A percentile compares a stretch with the other conserved stretches of the same genome.
Evolutionary conservation across 78 protist species (phyloP).

Genomic region (Reticulomyxa filosa): DNA sequence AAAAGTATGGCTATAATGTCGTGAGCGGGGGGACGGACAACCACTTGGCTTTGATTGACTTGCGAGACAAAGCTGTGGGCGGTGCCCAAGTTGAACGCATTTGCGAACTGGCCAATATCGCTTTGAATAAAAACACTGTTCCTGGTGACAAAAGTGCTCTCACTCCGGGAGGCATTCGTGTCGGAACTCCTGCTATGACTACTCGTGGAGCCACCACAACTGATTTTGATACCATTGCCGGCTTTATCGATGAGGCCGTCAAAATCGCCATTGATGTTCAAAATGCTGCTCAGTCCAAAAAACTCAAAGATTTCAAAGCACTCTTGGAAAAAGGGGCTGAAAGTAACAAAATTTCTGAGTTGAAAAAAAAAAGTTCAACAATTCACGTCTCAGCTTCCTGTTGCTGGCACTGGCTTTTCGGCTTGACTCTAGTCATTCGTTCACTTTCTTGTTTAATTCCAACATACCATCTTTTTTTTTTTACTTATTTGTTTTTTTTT

Average conservation of each 20-base stretch:
- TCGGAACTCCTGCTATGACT: conserved; percentile 20
- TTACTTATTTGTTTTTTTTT: no score
- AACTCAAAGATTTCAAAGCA: no score
- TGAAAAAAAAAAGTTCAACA: no score
- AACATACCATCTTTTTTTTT: no score
- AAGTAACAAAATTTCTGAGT: no score
- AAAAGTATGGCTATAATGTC: not conserved
- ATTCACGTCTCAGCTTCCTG: no score
- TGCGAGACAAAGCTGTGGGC: conserved; percentile 12
- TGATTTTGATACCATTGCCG: not conserved
- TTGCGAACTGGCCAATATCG: conserved; percentile 30
- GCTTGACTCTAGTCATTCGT: no score
- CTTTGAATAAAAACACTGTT: conserved; percentile 63
- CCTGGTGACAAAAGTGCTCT: conserved; percentile 48
- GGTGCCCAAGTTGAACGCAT: conserved; percentile 18
- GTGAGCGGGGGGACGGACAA: conserved; percentile 55
- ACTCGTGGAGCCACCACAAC: conserved; percentile 6
- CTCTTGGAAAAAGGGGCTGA: no score
- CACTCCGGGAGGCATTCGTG: conserved; percentile 10
- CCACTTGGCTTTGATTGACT: conserved; percentile 48
- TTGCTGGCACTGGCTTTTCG: no score
- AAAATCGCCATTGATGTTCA: not conserved
- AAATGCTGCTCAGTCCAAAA: not conserved
- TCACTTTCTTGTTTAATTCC: no score
- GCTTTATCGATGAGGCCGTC: not conserved